Percentiles rank a stretch among this genome's conserved stretches.
Evolutionary conservation across 495 filamentous ascomycete genomes (phyloP).

Genomic region (Alectoria sarmentosa): DNA sequence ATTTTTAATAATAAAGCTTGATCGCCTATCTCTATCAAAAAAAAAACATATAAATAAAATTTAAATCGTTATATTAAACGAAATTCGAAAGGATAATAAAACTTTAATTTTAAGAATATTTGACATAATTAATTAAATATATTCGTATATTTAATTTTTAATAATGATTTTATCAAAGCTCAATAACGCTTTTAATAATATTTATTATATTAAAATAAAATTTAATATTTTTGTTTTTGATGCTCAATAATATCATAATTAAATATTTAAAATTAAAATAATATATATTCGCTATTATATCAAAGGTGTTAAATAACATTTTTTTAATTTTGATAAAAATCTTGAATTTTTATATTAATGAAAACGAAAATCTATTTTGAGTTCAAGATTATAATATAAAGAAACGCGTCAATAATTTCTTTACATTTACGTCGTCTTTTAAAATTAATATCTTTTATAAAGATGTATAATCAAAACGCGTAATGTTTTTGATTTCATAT

Average conservation of each 20-base stretch:
- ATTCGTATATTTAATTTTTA: background rate
- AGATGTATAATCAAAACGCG: background rate
- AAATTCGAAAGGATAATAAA: background rate
- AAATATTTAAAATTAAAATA: background rate
- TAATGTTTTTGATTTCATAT: background rate
- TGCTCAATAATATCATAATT: background rate
- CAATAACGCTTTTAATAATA: background rate
- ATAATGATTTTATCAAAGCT: background rate
- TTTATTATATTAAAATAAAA: background rate
- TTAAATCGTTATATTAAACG: background rate
- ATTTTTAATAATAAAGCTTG: background rate
- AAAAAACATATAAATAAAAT: background rate
- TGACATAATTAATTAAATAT: background rate
- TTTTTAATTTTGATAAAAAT: background rate
- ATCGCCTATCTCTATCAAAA: background rate
- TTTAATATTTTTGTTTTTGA: background rate
- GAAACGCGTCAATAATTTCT: background rate
- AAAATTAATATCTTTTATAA: background rate
- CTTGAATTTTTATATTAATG: background rate
- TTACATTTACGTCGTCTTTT: background rate
- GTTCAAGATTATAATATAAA: background rate
- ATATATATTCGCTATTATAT: background rate
- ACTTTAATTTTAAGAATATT: background rate
- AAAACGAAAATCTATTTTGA: background rate
- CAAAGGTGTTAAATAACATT: background rate